Evolutionary conservation across 768 basidiomycete species (phyloP), one percentile per base, ranked within the genome.

Genomic region (Neoboletus subvelutipes): DNA sequence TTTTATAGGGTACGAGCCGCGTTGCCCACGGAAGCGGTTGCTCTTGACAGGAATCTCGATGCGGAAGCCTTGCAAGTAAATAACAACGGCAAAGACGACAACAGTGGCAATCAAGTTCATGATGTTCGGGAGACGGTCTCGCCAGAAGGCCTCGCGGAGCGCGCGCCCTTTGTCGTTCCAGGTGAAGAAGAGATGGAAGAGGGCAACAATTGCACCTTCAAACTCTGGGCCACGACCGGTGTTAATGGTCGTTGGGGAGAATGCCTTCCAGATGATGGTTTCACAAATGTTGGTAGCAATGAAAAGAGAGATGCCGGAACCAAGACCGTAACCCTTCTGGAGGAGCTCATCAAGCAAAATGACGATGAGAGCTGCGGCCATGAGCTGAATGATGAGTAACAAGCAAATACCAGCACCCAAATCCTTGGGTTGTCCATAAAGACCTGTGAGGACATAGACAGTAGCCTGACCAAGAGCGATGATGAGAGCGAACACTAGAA

Each of bases 251-350:
- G 94, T 98, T 11, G 97, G 97, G 1, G 93, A 95, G 78, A 99
- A 98, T 2, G 96, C 97, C 71, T 99, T 99, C 96, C 96, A 99
- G 71, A 98, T 86, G 77, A 99, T 98, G 60, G 90, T 92, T 75
- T 99, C 97, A 75, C 96, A 98, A 66, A 99, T 98, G 81, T 98
- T 99, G 78, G 97, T 98, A 5, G 96, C 97, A 66, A 98, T 97
- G 83, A 98, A 98, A 56, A 98, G 88, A 56, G 94, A 95, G 75
- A 99, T 98, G 61, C 97, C 97, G 5, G 93, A 95, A 56, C 97
- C 97, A 60, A 98, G 92, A 71, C 97, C 96, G 73, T 99, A 98
- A 42, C 96, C 97, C 73, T 98, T 98, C 68, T 98, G 96, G 63
- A 99, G 90, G 59, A 99, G 92, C 74, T 98, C 95, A 70, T 98